These are phyloP conservation scores for Pythium sukuiense DNA, from an alignment of 352 stramenopile genomes.

Conservation along the genomic window DNA sequence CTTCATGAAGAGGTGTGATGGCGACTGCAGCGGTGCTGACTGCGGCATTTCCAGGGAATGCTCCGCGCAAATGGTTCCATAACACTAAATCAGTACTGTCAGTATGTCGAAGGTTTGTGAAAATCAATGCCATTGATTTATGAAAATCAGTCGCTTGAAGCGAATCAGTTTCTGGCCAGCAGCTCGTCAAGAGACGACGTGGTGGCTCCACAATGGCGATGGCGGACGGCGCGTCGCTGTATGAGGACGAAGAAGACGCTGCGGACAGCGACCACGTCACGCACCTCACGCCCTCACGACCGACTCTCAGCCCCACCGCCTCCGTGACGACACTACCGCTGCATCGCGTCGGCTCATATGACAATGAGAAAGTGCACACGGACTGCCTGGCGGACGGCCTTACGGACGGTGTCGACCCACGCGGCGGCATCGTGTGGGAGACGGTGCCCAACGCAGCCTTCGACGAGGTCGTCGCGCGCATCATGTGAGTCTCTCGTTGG, in stretches of 20 bases:
- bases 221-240: constrained; percentile 3
- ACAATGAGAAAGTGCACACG: neutral
- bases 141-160: constrained; percentile 1
- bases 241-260: neutral
- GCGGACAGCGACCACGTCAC: neutral
- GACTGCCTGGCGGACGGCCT: neutral
- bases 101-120: neutral
- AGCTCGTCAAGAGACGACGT: neutral
- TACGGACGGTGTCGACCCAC: neutral
- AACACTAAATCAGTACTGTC: neutral
- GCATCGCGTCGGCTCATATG: constrained; percentile 1
- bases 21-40: neutral
- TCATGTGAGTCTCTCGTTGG: constrained; percentile 39
- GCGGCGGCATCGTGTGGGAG: constrained; percentile 25
- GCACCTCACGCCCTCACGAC: neutral
- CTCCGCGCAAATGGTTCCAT: neutral
- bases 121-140: neutral
- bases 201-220: neutral
- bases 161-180: neutral
- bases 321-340: neutral
- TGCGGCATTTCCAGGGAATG: neutral
- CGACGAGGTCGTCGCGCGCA: constrained; percentile 46
- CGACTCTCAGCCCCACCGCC: neutral
- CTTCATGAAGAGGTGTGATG: neutral
- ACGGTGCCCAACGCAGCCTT: constrained; percentile 41